Percentiles rank a stretch among this genome's conserved stretches.
Conservation (phyloP, 306 rosid genomes). For the Gleditsia sinensis region DNA sequence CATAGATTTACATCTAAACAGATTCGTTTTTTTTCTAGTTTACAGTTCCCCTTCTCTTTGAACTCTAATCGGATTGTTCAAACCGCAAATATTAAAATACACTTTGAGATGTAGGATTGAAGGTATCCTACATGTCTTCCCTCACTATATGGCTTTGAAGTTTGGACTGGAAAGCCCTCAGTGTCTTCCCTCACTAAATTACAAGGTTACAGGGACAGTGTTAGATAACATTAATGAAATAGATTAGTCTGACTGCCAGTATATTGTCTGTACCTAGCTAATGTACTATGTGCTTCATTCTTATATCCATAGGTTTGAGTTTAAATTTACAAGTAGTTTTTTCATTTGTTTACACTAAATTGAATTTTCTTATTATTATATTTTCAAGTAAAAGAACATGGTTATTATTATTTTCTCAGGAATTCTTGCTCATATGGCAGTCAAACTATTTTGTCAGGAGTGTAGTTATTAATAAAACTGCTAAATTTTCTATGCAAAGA, state of each 20-base stretch:
- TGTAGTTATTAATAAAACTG: conserved; percentile 6
- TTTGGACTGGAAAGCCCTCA: conserved; percentile 22
- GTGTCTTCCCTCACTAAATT: no score
- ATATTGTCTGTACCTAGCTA: conserved; percentile 9
- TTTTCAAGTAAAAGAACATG: no score
- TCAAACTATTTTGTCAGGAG: conserved; percentile 20
- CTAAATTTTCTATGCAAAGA: neutral
- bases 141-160: no score
- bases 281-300: neutral
- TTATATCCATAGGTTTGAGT: neutral
- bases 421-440: conserved; percentile 7
- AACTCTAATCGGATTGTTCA: no score
- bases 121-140: no score
- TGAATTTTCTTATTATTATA: neutral
- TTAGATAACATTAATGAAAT: conserved; percentile 11
- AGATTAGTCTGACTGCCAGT: neutral
- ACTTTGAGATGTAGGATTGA: no score
- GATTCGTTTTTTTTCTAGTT: no score
- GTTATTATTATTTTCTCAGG: conserved; percentile 12
- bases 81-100: no score
- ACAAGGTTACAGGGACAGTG: no score
- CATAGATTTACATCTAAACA: no score
- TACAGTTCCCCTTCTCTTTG: no score
- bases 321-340: conserved; percentile 23
- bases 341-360: neutral